Evolutionary conservation across 192 early-diverging fungal species (phyloP), one percentile per base, ranked within the genome.

Genomic region (Backusella parvicylindrica): DNA sequence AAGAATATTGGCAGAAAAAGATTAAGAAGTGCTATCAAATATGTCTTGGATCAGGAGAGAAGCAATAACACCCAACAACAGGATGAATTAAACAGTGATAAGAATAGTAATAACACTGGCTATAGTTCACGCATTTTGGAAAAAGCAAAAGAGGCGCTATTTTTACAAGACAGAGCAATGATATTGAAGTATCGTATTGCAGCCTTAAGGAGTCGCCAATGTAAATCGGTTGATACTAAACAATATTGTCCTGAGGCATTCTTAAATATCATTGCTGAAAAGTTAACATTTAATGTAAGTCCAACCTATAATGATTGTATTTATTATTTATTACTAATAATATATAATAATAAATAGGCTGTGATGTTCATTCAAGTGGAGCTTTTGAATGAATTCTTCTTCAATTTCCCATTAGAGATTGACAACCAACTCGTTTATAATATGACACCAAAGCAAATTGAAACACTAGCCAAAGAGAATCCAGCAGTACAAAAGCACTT

Each of bases 281-380:
- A 99, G 77, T 86, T 99, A 36, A 92, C 97, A 4, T 94, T 95
- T 80, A 95, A 91, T 28, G 81, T 81, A 81, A 60, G 79, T 72
- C 2, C 12, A 43, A 1, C 26, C 0, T 43, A 49, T 38, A 4
- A 9, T 28, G 50, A 23, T 60, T 60, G 1, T 73, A 36, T 50
- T 50, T 38, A 43, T 35, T 67, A 66, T 47, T 63, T 28, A 16
- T 23, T 77, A 12, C 26, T 23, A 28, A 26, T n/a, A 60, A 53
- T 47, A 65, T 60, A 26, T 11, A 60, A 26, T 35, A 70, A 38
- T 32, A 82, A 70, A 38, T 32, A 82, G 83, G 93, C 96, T 31
- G 96, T 96, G 41, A 96, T 99, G 93, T 99, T 99, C 78, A 97
- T 99, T 78, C 94, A 95, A 79, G 93, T 97, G 15, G 97, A 99